These are phyloP conservation scores for Hawksworthiomyces lignivorus DNA, from an alignment of 2,329 filamentous ascomycete species.

Conservation along the genomic window DNA sequence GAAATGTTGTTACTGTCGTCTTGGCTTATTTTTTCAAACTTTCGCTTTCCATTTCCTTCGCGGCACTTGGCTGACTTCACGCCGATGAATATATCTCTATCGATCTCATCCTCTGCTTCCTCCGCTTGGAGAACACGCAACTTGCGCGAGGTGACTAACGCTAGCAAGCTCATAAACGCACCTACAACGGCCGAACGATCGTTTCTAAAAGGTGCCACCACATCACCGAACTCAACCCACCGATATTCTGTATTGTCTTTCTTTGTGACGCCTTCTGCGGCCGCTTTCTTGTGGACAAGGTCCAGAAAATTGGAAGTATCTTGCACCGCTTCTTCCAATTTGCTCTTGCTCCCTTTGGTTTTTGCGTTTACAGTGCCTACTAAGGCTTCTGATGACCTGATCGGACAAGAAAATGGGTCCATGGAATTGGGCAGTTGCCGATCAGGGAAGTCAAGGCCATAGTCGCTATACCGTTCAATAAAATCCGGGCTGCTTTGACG, in stretches of 20 bases:
- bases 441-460: constrained; percentile 5
- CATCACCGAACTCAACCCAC: constrained; percentile 15
- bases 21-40: constrained; percentile 7
- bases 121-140: constrained; percentile 12
- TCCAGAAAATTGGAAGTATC: constrained; percentile 1
- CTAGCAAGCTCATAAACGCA: constrained; percentile 16
- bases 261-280: neutral
- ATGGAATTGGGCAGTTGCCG: neutral
- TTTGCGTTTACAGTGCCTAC: too few species aligned
- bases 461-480: constrained; percentile 16
- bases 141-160: constrained; percentile 11
- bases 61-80: neutral
- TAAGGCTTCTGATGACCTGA: constrained; percentile 2
- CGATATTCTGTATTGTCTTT: neutral
- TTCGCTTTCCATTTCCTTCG: constrained; percentile 6
- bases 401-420: neutral
- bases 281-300: constrained; percentile 6
- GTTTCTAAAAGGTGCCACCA: constrained; percentile 4
- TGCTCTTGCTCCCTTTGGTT: too few species aligned
- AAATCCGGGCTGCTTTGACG: constrained; percentile 13
- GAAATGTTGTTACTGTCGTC: constrained; percentile 4
- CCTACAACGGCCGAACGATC: constrained; percentile 12
- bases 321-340: constrained; percentile 10
- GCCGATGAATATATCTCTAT: constrained; percentile 12
- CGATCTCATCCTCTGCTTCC: constrained; percentile 2